Evolutionary conservation across 495 filamentous ascomycete genomes (phyloP), one percentile per base, ranked within the genome.

Genomic region (Neurospora pannonica): DNA sequence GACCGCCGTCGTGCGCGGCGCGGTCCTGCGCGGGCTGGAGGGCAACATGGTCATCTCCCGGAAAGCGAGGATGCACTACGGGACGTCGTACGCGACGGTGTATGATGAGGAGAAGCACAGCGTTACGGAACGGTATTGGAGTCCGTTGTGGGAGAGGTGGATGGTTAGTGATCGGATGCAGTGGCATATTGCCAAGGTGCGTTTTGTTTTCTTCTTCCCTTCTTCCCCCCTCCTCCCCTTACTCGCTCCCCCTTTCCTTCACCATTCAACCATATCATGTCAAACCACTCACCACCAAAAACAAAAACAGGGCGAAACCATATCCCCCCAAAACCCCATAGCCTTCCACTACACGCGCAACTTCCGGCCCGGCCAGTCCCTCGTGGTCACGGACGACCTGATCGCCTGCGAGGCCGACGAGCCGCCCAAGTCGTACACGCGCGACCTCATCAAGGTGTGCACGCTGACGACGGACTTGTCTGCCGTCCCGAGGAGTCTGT

Each of bases 101-200:
- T 93, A 91, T 80, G 90, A 93, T 75, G 90, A 90, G 75, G 83
- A 87, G 71, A 91, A 89, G 74, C 91, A 93, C 78, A 85, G 86
- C 19, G 86, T 92, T 8, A 84, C 80, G 38, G 91, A 93, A 75
- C 80, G 91, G 43, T 93, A 93, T 77, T 93, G 91, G 91, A 89
- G 86, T 73, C 91, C 91, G 15, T 76, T 93, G 42, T 93, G 91
- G 91, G 91, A 93, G 81, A 79, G 91, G 38, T 93, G 91, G 91
- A 93, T 93, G 91, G 90, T 93, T 19, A 88, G 85, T 72, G 91
- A 93, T 81, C 85, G 91, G 70, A 93, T 93, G 91, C 90, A 93
- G 77, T 93, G 91, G 91, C 91, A 92, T 82, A 92, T 92, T 79
- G 87, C 89, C 13, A 92, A 91, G 85, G 90, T 91, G 74, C 77